Conservation (phyloP, 2,329 filamentous ascomycete genomes). For the Berkeleyomyces rouxiae region DNA sequence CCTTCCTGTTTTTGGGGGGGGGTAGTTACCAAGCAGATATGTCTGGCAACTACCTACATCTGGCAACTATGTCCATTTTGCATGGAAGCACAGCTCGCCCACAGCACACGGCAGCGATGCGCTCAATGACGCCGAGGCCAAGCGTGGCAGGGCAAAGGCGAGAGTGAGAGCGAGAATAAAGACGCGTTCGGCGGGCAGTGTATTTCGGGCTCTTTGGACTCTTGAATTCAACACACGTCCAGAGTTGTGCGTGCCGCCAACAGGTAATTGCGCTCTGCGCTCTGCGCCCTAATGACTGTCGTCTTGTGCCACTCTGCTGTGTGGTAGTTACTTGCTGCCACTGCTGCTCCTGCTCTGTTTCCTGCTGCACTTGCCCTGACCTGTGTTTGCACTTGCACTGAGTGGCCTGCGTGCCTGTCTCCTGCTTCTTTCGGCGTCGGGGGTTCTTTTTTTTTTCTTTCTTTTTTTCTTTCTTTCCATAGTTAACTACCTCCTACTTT, state of each 20-base stretch:
- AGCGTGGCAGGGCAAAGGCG: too few species aligned
- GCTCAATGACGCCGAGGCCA: too few species aligned
- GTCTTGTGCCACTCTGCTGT: neutral
- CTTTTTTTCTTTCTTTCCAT: neutral
- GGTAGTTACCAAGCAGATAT: too few species aligned
- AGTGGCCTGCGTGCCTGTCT: neutral
- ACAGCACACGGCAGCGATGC: too few species aligned
- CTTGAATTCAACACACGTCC: neutral
- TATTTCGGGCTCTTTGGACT: neutral
- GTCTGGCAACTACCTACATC: too few species aligned
- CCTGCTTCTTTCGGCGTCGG: neutral
- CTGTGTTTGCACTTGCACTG: neutral
- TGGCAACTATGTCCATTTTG: too few species aligned
- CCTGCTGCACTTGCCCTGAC: neutral
- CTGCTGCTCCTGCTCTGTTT: neutral
- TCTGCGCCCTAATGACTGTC: neutral
- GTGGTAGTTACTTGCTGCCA: neutral
- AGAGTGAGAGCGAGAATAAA: too few species aligned
- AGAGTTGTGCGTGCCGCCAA: too few species aligned
- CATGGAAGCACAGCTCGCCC: too few species aligned
- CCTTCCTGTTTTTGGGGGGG: too few species aligned
- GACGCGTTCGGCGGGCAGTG: neutral
- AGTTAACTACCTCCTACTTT: neutral
- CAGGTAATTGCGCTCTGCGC: too few species aligned
- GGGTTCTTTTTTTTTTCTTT: neutral